Evolutionary conservation across 768 basidiomycete genomes (phyloP), one percentile per base, ranked within the genome.

Genomic region (Guyanaporus albipodus): DNA sequence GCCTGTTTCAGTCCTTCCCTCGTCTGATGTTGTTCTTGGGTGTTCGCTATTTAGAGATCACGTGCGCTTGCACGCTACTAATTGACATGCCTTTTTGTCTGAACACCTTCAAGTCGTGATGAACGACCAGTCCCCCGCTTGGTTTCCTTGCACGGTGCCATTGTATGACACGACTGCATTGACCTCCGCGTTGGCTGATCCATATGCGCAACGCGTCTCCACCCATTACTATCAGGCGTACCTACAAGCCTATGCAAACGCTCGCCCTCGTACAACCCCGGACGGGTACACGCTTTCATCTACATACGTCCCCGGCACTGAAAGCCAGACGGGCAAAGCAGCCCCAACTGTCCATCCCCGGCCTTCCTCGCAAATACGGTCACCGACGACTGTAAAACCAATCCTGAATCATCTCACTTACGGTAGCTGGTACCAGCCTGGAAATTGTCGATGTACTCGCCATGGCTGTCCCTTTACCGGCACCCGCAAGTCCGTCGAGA

Each of bases 401-500:
- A 47, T 55, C 37, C 34, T 17, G 27, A 57, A 57, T 24, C 51
- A 44, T 22, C 59, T 57, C 42, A 50, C 56, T 5, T 22, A 56
- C 59, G 60, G 55, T 18, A 52, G 66, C n/a, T 84, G 83, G 82
- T 82, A 84, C 58, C 81, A 80, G 46, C 60, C 79, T 32, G 88
- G 88, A 4, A 74, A 70, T 54, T 62, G 53, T 52, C 74, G 76
- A 44, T 91, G 88, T 61, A 73, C 76, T 8, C 73, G 84, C 55
- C 71, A 67, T 34, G 73, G 74, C n/a, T 93, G 90, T 61, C 55
- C 62, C 6, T 93, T 88, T 56, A 70, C 70, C 31, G 89, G 86
- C 27, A 83, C 87, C 4, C 68, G 71, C 32, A 87, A 87, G 60
- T 70, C 79, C 21, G 78, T 91, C 14, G 85, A 91, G 63, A 73